A percentile compares a stretch with the other conserved stretches of the same genome.
These are phyloP conservation scores for Hygrophila difformis DNA, from an alignment of 257 asterid species.

Conservation along the genomic window DNA sequence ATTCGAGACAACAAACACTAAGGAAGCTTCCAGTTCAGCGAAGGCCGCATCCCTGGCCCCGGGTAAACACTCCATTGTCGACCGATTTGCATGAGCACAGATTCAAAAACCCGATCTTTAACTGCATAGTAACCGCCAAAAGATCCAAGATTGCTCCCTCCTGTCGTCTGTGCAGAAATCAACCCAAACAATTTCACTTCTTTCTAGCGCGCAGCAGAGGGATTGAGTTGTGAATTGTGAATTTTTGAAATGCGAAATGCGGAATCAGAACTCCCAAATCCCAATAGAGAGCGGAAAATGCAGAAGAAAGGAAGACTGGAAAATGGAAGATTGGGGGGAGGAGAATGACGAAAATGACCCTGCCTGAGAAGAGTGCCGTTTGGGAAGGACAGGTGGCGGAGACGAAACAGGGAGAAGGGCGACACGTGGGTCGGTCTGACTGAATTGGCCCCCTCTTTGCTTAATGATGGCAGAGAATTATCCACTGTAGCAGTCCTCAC, in stretches of 20 bases:
- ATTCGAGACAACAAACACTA: not conserved
- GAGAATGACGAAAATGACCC: conserved; percentile 34
- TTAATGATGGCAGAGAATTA: too few relatives aligned
- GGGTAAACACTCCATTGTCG: conserved; percentile 33
- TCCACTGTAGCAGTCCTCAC: too few relatives aligned
- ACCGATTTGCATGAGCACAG: conserved; percentile 32
- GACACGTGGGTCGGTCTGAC: conserved; percentile 64
- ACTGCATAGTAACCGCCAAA: conserved; percentile 36
- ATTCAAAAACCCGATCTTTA: conserved; percentile 25
- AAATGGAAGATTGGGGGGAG: not conserved
- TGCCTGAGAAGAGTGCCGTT: conserved; percentile 13
- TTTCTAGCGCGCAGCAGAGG: conserved; percentile 1
- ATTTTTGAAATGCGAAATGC: conserved; percentile 3
- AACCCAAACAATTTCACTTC: conserved; percentile 4
- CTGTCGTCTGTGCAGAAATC: conserved; percentile 5
- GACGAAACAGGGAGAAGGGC: conserved; percentile 16
- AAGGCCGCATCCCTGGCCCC: conserved; percentile 14
- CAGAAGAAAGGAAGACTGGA: conserved; percentile 7
- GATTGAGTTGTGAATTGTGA: not conserved
- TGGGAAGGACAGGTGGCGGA: conserved; percentile 61
- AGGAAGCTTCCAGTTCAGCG: conserved; percentile 17
- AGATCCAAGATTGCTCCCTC: conserved; percentile 21
- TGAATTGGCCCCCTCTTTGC: conserved; percentile 42
- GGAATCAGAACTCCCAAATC: too few relatives aligned
- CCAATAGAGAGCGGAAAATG: not conserved